phyloP scores from a whole-genome alignment of 495 filamentous ascomycete genomes.

The Lineolata rhizophorae region DNA sequence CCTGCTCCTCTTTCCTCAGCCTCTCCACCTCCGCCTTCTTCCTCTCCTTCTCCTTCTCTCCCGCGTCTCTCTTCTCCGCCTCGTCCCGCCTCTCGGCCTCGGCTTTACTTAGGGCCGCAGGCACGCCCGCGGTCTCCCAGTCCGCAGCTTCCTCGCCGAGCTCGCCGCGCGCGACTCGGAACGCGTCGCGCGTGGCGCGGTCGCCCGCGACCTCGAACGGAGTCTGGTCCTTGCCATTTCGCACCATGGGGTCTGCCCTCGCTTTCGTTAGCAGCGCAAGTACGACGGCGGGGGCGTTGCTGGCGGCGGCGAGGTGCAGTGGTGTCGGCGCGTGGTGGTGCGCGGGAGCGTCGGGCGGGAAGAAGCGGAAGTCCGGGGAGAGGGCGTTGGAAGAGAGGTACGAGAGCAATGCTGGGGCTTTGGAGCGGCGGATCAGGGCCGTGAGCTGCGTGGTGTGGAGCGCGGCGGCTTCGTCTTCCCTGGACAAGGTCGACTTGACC shows the following conservation, averaged over 20 bases:
- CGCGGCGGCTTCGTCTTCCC: conserved; percentile 59
- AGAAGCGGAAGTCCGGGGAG: conserved; percentile 45
- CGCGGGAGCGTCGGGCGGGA: conserved; percentile 38
- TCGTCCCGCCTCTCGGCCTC: conserved; percentile 44
- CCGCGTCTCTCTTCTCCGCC: conserved; percentile 30
- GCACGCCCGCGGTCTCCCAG: conserved; percentile 57
- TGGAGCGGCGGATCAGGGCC: conserved; percentile 72
- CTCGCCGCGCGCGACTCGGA: conserved; percentile 65
- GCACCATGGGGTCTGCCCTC: conserved; percentile 45
- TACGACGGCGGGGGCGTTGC: conserved; percentile 52
- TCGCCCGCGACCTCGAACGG: conserved; percentile 78
- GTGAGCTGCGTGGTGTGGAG: conserved; percentile 75
- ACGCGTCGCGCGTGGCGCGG: conserved; percentile 69
- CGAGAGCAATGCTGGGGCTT: conserved; percentile 64
- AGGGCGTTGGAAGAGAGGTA: conserved; percentile 59
- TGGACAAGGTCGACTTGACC: conserved; percentile 29
- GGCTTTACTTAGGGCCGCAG: conserved; percentile 38
- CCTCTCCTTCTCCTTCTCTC: conserved; percentile 33
- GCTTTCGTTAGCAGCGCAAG: conserved; percentile 55
- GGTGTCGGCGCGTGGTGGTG: conserved; percentile 72
- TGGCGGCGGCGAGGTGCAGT: conserved; percentile 65
- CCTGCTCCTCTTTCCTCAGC: conserved; percentile 25
- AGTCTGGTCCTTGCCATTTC: conserved; percentile 45
- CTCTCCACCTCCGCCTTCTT: conserved; percentile 23
- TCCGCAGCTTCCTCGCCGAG: conserved; percentile 58